Conservation (phyloP, 768 basidiomycete species). For the Tylopilus felleus region DNA sequence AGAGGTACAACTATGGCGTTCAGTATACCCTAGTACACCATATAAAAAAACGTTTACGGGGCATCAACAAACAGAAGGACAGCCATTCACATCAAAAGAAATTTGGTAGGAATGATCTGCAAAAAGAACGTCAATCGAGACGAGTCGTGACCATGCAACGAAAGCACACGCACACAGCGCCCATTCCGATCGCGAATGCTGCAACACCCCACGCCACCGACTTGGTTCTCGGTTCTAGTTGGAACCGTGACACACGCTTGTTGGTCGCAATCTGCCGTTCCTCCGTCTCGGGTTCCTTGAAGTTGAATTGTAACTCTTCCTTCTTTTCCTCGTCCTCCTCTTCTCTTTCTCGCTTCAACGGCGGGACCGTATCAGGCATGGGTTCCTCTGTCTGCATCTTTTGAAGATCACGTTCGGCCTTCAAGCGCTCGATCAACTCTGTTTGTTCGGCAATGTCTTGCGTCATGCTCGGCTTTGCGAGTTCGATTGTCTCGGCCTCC, state of each 20-base stretch:
- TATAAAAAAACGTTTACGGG: slow-evolving; percentile 8
- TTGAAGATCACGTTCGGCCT: slow-evolving; percentile 51
- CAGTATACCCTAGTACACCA: slow-evolving; percentile 21
- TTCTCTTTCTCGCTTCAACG: slow-evolving; percentile 51
- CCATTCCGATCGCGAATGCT: slow-evolving; percentile 79
- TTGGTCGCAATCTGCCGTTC: slow-evolving; percentile 62
- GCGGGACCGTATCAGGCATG: slow-evolving; percentile 14
- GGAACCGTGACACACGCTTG: slow-evolving; percentile 53
- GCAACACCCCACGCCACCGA: slow-evolving; percentile 80
- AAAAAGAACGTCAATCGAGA: neutral
- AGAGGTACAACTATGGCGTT: slow-evolving; percentile 16
- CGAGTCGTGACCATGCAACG: neutral
- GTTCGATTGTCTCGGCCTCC: slow-evolving; percentile 53
- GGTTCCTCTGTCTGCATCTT: slow-evolving; percentile 24
- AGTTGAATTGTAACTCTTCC: slow-evolving; percentile 52
- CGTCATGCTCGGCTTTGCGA: slow-evolving; percentile 59
- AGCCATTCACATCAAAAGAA: slow-evolving; percentile 45
- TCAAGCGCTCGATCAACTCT: slow-evolving; percentile 69
- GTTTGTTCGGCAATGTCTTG: slow-evolving; percentile 77
- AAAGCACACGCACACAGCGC: slow-evolving; percentile 65
- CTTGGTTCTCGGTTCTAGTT: slow-evolving; percentile 64
- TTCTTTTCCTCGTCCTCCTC: slow-evolving; percentile 41
- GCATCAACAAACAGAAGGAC: slow-evolving; percentile 14
- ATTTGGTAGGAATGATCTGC: slow-evolving; percentile 58
- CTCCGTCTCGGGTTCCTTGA: slow-evolving; percentile 64